Percentiles rank a stretch among this genome's conserved stretches.
These are phyloP conservation scores for Moesziomyces globuligerus DNA, from an alignment of 1,284 basidiomycete species.

Conservation along the genomic window DNA sequence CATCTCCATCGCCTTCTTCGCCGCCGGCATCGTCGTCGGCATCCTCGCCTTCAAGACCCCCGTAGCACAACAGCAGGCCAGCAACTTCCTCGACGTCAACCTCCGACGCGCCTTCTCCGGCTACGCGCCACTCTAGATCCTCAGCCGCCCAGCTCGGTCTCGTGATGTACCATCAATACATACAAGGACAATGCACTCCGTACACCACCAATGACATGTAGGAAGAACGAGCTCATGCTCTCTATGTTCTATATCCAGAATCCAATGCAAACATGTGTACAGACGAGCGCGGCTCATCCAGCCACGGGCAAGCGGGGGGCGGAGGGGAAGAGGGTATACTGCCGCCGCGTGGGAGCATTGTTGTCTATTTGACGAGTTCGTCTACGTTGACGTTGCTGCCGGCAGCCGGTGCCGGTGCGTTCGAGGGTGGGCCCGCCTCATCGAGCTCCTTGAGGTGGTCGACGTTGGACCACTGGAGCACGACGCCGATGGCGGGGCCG, in stretches of 20 bases:
- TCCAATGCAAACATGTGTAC: not conserved
- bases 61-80: constrained; percentile 49
- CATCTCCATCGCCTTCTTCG: constrained; percentile 83
- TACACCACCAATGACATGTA: not conserved
- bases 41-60: constrained; percentile 63
- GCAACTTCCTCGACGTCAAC: constrained; percentile 54
- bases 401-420: not conserved
- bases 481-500: constrained; percentile 25
- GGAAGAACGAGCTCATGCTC: not conserved
- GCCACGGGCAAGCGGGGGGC: too few relatives aligned
- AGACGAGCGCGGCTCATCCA: too few relatives aligned
- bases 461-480: constrained; percentile 35
- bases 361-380: constrained; percentile 40
- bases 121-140: constrained; percentile 7
- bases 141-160: not conserved
- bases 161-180: not conserved
- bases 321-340: not conserved
- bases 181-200: not conserved
- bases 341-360: not conserved
- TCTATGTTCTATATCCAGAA: not conserved
- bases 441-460: constrained; percentile 40
- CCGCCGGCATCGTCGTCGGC: constrained; percentile 75
- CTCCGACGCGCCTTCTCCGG: constrained; percentile 16
- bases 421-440: too few relatives aligned
- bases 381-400: constrained; percentile 39